Base-by-base conservation (phyloP, 768 basidiomycete genomes). In the Suillus luteus region DNA sequence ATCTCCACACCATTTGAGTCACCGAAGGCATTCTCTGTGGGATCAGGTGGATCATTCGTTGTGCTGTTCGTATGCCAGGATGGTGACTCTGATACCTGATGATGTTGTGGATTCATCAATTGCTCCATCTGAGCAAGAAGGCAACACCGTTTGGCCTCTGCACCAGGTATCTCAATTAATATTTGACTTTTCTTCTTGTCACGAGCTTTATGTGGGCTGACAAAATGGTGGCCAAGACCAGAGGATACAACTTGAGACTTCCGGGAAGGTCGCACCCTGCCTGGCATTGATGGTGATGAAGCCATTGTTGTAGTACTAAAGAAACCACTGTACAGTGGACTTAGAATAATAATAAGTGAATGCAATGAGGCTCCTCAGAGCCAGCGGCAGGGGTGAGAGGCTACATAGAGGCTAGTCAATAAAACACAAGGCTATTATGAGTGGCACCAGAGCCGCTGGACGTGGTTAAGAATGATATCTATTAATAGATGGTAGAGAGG, bases 191-290 rank as follows among this genome's bases (percentile, higher is more conserved):
- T 59, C 17, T 19, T 40, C 57, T 52, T 63, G 44, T 63, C 54
- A 3, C 48, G 22, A 11, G 57, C 15, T 22, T 51, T 19, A 11
- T 15, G n/a, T 17, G 57, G 62, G 48, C 62, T 63, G 7, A 48
- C 35, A 33, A 63, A 63, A 17, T 63, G 62, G 22, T 31, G 37
- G 4, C 62, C 55, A 31, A 63, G 62, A 8, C 55, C 55, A 31
- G 49, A 51, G 3, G 49, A 51, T 31, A 51, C 49, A 9, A 17
- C 15, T 51, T 51, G 12, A 31, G 27, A 14, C 14, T 51, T 51
- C 27, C 11, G 27, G 9, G 15, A 31, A 8, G 15, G 49, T 8
- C 38, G 2, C 8, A 4, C 15, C 27, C 3, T 31, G 51, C 17
- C 6, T 17, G 51, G 38, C 2, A 5, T 40, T 5, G 12, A 40